Evolutionary conservation across 2,329 filamentous ascomycete genomes (phyloP), one percentile per base, ranked within the genome.

Genomic region (Diplocarpon mali): DNA sequence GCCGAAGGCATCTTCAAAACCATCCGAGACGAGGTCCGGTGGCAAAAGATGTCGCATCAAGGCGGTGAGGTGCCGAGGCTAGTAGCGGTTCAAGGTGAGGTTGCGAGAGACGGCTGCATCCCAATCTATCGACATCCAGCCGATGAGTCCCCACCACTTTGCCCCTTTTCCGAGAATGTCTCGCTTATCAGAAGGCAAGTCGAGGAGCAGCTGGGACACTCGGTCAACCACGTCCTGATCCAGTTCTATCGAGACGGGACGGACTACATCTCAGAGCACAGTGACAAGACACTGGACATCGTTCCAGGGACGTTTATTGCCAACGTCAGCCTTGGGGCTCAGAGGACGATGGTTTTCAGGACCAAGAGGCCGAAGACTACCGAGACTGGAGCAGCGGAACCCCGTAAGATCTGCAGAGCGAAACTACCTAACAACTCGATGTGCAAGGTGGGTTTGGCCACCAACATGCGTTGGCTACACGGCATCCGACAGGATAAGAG

Each of bases 241-340:
- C 92, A 98, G 60, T 76, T 88, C 46, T 98, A 98, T 60, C 85
- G 92, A n/a, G 74, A 75, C 54, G 86, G 90, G 2, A 78, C 77
- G 38, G 92, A 98, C 64, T 87, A 87, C 61, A 98, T 98, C 50
- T 92, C 86, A 0, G 92, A 98, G 61, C 92, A 98, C 60, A 93
- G 87, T 32, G 92, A 98, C 62, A 98, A 98, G 66, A 95, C 90
- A 0, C 70, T 98, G 17, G 92, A 98, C 61, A 92, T 98, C 45
- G 80, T 78, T 11, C 77, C 75, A 20, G 79, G 73, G 4, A 92
- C 85, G 17, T 89, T 73, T 48, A 94, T 98, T 53, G 87, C 89
- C 53, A 98, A 96, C 59, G 78, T 95, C 40, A 95, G 87, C 53
- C 73, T 96, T n/a, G 92, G 92, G 1, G 89, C 90, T 0, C 81